Percentiles rank a stretch among this genome's conserved stretches.
phyloP scores from a whole-genome alignment of 1,139 yeast genomes.

The Petasospora fabianii region DNA sequence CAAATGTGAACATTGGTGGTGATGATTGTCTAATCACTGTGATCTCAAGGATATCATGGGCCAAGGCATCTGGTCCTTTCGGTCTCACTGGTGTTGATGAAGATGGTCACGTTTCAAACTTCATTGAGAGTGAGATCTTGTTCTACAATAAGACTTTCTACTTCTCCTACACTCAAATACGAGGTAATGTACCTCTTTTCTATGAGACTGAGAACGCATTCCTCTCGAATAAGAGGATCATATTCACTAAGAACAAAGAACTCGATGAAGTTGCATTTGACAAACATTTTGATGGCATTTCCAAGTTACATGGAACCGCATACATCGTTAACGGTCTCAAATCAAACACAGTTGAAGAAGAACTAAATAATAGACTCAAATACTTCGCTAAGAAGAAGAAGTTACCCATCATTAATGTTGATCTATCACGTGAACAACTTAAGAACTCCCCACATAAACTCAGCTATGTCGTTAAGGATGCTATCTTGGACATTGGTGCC shows the following conservation, averaged over 20 bases:
- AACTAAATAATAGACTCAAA: constrained; percentile 35
- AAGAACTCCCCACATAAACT: constrained; percentile 38
- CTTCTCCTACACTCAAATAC: constrained; percentile 53
- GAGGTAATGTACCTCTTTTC: constrained; percentile 70
- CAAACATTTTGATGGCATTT: constrained; percentile 57
- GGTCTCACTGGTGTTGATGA: constrained; percentile 73
- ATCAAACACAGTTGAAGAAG: constrained; percentile 37
- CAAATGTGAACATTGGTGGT: constrained; percentile 42
- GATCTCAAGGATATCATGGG: constrained; percentile 64
- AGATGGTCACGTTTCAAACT: constrained; percentile 64
- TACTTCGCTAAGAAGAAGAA: constrained; percentile 28
- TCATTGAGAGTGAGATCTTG: constrained; percentile 62
- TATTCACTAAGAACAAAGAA: constrained; percentile 56
- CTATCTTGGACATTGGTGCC: constrained; percentile 61
- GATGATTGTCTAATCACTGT: constrained; percentile 51
- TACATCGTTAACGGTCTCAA: constrained; percentile 54
- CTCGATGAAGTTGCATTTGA: constrained; percentile 63
- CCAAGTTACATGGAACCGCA: constrained; percentile 59
- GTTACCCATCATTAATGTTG: constrained; percentile 32
- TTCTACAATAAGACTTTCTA: constrained; percentile 50
- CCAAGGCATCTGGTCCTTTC: constrained; percentile 55
- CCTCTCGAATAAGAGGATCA: constrained; percentile 47
- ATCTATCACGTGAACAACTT: constrained; percentile 31
- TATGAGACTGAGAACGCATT: constrained; percentile 53
- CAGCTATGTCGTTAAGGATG: constrained; percentile 38